Evolutionary conservation across 164 flowering plant genomes (phyloP), one percentile per base, ranked within the genome.

Genomic region (Magnolia kwangsiensis): DNA sequence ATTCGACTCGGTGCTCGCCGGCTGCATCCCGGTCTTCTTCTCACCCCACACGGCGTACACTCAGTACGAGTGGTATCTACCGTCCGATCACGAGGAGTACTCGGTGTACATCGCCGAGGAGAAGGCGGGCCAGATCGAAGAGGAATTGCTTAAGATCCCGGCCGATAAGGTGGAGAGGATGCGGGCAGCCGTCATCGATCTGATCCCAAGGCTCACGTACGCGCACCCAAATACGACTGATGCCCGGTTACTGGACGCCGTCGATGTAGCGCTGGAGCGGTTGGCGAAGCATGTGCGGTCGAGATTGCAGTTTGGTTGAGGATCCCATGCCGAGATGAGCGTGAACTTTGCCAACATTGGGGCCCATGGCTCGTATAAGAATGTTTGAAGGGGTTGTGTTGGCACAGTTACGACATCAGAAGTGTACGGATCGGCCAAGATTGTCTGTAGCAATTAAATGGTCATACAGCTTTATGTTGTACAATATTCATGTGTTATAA

Each of bases 1-100:
- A 29, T 90, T 90, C 81, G 92, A 90, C 77, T 78, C 94, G 50
- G 49, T 89, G 7, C 77, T 90, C 0, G 79, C 90, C 1, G 94
- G 94, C 1, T 90, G 94, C 79, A 83, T 90, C 7, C 92, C 94
- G 37, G 92, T 90, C 50, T 89, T 90, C 76, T 89, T 90, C 79
- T 86, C 90, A 18, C 85, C 80, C 5, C 90, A 87, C 83, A 86
- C 90, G 73, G 92, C 91, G 21, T 89, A 89, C 68, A 67, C 88
- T 0, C 94, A 89, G 80, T 90, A 90, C 78, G 49, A 1, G 14
- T 90, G 94, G 94, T 89, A 66, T 75, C 65, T 90, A 19, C 92
- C 91, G 13, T 68, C 14, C 55, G 84, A 89, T 8, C 27, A n/a
- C 27, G 70, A 50, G 1, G 69, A 67, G 51, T 90, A 87, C 61